Conservation (phyloP, 768 basidiomycete species). For the Lactifluus volemus region DNA sequence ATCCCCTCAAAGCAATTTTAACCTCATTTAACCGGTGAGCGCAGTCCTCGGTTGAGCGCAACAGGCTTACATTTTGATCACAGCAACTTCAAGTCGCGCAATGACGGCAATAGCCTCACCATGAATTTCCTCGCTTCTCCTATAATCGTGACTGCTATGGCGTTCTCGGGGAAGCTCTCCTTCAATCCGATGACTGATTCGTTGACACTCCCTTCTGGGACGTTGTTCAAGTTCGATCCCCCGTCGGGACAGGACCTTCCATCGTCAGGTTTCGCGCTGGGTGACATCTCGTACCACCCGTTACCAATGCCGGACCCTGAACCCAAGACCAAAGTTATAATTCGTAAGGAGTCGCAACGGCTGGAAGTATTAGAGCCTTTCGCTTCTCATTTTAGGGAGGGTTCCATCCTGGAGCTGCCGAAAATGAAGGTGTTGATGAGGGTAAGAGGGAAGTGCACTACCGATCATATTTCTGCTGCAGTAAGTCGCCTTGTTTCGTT, state of each 20-base stretch:
- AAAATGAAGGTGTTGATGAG: constrained; percentile 78
- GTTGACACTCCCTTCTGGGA: constrained; percentile 56
- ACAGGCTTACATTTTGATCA: constrained; percentile 1
- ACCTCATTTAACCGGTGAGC: constrained; percentile 90
- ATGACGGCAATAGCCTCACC: constrained; percentile 89
- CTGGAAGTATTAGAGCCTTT: constrained; percentile 87
- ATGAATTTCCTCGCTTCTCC: constrained; percentile 99
- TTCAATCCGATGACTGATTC: constrained; percentile 91
- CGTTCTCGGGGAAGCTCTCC: constrained; percentile 86
- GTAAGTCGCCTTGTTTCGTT: constrained; percentile 32
- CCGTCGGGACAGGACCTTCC: constrained; percentile 85
- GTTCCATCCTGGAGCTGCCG: constrained; percentile 64
- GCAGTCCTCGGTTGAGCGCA: background rate
- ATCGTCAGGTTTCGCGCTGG: constrained; percentile 67
- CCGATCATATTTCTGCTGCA: constrained; percentile 97
- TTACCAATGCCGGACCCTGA: constrained; percentile 60
- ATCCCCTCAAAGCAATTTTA: constrained; percentile 59
- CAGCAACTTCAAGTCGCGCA: constrained; percentile 85
- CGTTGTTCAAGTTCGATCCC: constrained; percentile 74
- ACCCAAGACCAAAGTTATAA: constrained; percentile 68
- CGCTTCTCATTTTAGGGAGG: constrained; percentile 55
- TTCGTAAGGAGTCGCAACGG: constrained; percentile 70
- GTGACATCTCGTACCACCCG: constrained; percentile 71
- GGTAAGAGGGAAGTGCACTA: constrained; percentile 97
- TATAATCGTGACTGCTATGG: constrained; percentile 94